phyloP scores from a whole-genome alignment of 192 early-diverging fungal genomes.

The Paraglomus occultum region DNA sequence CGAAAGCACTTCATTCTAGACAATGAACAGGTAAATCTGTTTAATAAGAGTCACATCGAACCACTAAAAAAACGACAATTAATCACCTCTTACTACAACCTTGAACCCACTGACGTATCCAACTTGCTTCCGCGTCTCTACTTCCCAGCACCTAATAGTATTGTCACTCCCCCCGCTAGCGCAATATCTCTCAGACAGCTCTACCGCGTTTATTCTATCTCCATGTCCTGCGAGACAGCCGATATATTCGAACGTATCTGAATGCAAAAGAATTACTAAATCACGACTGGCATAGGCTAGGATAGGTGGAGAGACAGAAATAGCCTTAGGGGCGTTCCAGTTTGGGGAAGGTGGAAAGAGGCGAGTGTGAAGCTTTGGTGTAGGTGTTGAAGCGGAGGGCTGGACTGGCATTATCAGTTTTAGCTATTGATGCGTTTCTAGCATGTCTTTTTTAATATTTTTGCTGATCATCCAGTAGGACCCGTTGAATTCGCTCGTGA shows the following conservation, averaged over 20 bases:
- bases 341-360: conserved; percentile 25
- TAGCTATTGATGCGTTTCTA: too few relatives aligned
- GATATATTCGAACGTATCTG: conserved; percentile 14
- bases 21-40: background rate
- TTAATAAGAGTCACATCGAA: too few relatives aligned
- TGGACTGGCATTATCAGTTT: too few relatives aligned
- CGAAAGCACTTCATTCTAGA: background rate
- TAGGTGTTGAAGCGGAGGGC: too few relatives aligned
- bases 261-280: conserved; percentile 12
- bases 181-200: background rate
- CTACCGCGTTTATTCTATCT: conserved; percentile 12
- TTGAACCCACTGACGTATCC: background rate
- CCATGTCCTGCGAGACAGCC: conserved; percentile 14
- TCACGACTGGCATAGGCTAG: conserved; percentile 14
- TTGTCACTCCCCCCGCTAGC: conserved; percentile 11
- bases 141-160: conserved; percentile 24
- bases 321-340: conserved; percentile 19
- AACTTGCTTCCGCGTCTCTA: background rate
- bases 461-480: too few relatives aligned
- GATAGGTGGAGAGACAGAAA: background rate
- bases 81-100: background rate
- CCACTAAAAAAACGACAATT: too few relatives aligned
- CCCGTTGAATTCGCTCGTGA: too few relatives aligned
- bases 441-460: too few relatives aligned
- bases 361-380: background rate